Percentiles rank a stretch among this genome's conserved stretches.
phyloP scores from a whole-genome alignment of 352 stramenopile species.

The Pythium graminicola region DNA sequence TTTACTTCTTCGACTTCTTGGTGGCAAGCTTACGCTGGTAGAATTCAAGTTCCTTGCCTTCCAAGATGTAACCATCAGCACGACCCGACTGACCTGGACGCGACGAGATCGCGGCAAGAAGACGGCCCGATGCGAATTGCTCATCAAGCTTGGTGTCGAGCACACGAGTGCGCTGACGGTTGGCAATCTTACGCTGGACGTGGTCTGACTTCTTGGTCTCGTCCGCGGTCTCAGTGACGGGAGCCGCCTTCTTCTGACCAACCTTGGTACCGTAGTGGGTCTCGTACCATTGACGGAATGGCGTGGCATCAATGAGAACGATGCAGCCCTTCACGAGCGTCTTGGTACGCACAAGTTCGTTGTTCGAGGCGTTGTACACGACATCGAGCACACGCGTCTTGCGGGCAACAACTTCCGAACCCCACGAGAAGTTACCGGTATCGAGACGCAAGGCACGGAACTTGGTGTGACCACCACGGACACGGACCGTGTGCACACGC shows the following conservation, averaged over 20 bases:
- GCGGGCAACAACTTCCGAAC: constrained; percentile 94
- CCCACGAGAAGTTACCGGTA: constrained; percentile 99
- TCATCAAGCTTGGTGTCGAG: constrained; percentile 95
- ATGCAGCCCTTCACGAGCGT: constrained; percentile 99
- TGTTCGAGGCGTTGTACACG: constrained; percentile 99
- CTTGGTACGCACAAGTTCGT: constrained; percentile 99
- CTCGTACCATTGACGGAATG: constrained; percentile 99
- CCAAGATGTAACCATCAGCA: constrained; percentile 98
- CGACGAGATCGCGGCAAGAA: constrained; percentile 96
- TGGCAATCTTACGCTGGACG: constrained; percentile 91
- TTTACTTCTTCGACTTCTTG: constrained; percentile 98
- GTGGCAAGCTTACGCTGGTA: constrained; percentile 98
- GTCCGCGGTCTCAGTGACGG: constrained; percentile 72
- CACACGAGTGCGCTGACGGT: constrained; percentile 88
- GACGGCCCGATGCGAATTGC: constrained; percentile 95
- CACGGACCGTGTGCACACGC: constrained; percentile 94
- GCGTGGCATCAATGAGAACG: constrained; percentile 97
- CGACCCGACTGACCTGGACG: constrained; percentile 97
- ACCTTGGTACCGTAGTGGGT: constrained; percentile 96
- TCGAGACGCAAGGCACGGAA: constrained; percentile 98
- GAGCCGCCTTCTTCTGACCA: constrained; percentile 80
- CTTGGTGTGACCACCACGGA: constrained; percentile 97
- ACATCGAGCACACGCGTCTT: constrained; percentile 99
- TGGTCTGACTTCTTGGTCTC: constrained; percentile 92
- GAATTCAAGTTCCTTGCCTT: constrained; percentile 99